phyloP scores from a whole-genome alignment of 768 basidiomycete genomes.

The Leucosporidium yakuticum region DNA sequence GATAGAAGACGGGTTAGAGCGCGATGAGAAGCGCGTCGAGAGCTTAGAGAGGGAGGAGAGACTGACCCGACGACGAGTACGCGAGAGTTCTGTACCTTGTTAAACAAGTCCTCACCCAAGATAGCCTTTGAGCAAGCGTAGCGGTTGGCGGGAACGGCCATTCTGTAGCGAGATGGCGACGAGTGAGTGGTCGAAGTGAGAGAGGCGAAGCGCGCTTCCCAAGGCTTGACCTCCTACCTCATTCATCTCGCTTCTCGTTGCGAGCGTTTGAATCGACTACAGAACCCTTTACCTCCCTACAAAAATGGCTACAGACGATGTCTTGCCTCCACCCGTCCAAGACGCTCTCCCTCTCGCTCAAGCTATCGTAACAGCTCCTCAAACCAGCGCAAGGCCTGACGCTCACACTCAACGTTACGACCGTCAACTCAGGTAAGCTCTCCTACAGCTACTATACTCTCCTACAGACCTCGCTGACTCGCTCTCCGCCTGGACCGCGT shows the following conservation, averaged over 20 bases:
- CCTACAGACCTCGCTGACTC: background rate
- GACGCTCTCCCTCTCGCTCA: slow-evolving; percentile 13
- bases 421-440: slow-evolving; percentile 74
- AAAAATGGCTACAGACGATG: background rate
- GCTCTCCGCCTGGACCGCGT: slow-evolving; percentile 46
- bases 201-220: background rate
- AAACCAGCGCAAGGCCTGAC: slow-evolving; percentile 18
- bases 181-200: background rate
- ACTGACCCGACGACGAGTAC: slow-evolving; percentile 72
- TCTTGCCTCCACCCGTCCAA: slow-evolving; percentile 12
- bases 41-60: background rate
- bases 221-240: background rate
- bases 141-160: slow-evolving; percentile 24
- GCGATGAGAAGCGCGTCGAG: background rate
- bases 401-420: slow-evolving; percentile 84
- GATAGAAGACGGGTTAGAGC: background rate
- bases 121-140: slow-evolving; percentile 64
- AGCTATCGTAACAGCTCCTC: background rate
- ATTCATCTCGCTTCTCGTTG: background rate
- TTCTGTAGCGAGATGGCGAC: background rate
- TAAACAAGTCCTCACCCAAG: slow-evolving; percentile 65
- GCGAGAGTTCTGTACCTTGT: slow-evolving; percentile 42
- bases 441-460: background rate
- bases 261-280: background rate
- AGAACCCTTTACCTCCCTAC: background rate